Conservation (phyloP, 768 basidiomycete species). For the Cyclocybe cylindracea region DNA sequence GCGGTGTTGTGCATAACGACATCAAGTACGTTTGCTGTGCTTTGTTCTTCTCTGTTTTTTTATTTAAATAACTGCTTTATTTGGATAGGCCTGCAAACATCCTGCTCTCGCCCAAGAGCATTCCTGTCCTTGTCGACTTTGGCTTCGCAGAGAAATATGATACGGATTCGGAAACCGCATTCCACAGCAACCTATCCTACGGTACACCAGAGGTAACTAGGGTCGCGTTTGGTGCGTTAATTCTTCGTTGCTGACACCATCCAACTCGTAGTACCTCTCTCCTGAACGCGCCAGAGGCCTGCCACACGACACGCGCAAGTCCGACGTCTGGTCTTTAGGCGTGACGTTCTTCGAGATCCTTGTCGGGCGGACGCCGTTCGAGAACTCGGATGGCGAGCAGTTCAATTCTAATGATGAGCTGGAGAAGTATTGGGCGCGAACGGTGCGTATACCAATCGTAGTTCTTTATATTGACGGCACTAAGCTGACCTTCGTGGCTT, state of each 20-base stretch:
- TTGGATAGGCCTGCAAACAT: slow-evolving; percentile 84
- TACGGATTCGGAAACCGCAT: slow-evolving; percentile 58
- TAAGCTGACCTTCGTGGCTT: background rate
- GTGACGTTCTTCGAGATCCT: slow-evolving; percentile 95
- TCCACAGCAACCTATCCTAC: slow-evolving; percentile 81
- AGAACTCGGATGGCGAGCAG: slow-evolving; percentile 76
- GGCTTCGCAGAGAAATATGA: slow-evolving; percentile 94
- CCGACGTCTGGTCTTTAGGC: slow-evolving; percentile 84
- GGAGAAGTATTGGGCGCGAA: slow-evolving; percentile 85
- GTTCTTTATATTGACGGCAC: background rate
- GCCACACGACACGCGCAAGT: slow-evolving; percentile 91
- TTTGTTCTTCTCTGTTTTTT: background rate
- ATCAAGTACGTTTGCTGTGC: slow-evolving; percentile 69
- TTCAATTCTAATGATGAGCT: slow-evolving; percentile 79
- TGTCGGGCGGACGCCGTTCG: slow-evolving; percentile 90
- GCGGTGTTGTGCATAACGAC: slow-evolving; percentile 89
- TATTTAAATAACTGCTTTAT: too few relatives aligned
- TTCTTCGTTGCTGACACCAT: slow-evolving; percentile 3
- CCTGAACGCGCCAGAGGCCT: slow-evolving; percentile 89
- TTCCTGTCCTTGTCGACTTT: slow-evolving; percentile 93
- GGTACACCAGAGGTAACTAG: slow-evolving; percentile 85
- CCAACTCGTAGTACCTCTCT: slow-evolving; percentile 72
- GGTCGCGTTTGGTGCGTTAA: background rate
- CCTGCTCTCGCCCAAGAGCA: slow-evolving; percentile 71
- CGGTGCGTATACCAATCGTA: slow-evolving; percentile 42